These are phyloP conservation scores for Pythium phragmiticola DNA, from an alignment of 352 stramenopile species.

Conservation along the genomic window DNA sequence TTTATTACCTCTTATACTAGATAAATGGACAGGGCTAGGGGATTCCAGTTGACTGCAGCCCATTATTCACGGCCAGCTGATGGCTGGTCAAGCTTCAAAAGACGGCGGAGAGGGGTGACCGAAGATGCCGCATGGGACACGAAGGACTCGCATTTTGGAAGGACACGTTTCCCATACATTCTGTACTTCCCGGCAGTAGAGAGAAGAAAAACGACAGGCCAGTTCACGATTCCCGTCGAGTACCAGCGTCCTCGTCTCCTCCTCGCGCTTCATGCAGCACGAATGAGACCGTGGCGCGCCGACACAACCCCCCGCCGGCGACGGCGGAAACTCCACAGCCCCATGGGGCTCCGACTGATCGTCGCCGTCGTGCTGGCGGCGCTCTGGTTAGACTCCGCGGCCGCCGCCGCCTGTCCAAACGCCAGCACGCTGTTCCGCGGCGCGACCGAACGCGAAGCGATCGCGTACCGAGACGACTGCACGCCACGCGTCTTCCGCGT, in stretches of 20 bases:
- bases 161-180: not conserved
- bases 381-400: not conserved
- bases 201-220: not conserved
- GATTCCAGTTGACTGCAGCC: not conserved
- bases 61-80: not conserved
- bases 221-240: not conserved
- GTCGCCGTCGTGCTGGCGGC: not conserved
- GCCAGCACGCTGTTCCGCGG: conserved; percentile 42
- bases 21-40: conserved; percentile 4
- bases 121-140: conserved; percentile 15
- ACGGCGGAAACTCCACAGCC: not conserved
- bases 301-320: not conserved
- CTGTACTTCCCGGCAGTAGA: not conserved
- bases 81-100: conserved; percentile 5
- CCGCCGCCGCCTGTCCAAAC: not conserved
- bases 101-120: not conserved
- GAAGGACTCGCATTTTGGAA: not conserved
- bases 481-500: conserved; percentile 43
- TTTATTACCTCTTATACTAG: not conserved
- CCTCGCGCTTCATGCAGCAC: not conserved
- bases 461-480: conserved; percentile 57
- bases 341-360: not conserved
- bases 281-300: not conserved
- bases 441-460: conserved; percentile 32
- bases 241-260: not conserved